These are phyloP conservation scores for Chenopodium suecicum DNA, from an alignment of 148 eudicot genomes.

Conservation along the genomic window DNA sequence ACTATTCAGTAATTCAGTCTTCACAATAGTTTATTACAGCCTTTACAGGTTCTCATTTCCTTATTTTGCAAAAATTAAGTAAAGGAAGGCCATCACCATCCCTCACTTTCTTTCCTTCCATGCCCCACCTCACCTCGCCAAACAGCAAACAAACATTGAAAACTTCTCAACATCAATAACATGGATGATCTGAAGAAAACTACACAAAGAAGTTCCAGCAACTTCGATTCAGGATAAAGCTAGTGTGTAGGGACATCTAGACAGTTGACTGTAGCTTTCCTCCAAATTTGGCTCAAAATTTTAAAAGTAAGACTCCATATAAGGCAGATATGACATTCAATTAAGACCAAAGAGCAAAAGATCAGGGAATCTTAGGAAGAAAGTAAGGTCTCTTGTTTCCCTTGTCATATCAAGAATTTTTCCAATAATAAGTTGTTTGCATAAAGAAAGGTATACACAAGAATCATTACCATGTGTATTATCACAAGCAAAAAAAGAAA, in stretches of 20 bases:
- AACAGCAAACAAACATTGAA: neutral
- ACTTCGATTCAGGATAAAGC: neutral
- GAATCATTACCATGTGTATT: neutral
- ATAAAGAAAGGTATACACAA: neutral
- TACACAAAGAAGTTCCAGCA: neutral
- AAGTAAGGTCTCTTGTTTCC: neutral
- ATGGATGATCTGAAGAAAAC: neutral
- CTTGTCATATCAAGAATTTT: neutral
- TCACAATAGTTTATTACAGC: neutral
- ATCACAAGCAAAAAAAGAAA: neutral
- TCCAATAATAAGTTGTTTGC: neutral
- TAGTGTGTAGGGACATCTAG: neutral
- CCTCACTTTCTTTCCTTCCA: neutral
- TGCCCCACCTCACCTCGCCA: neutral
- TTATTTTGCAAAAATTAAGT: neutral
- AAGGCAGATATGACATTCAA: neutral
- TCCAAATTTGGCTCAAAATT: neutral
- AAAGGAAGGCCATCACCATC: neutral
- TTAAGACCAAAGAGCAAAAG: neutral
- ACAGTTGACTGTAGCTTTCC: neutral
- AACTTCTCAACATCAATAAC: neutral
- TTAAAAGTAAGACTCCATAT: neutral
- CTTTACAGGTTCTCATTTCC: neutral
- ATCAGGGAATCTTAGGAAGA: neutral
- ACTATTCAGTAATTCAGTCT: neutral